Evolutionary conservation across 495 filamentous ascomycete genomes (phyloP), one percentile per base, ranked within the genome.

Genomic region (Oidiodendron maius): DNA sequence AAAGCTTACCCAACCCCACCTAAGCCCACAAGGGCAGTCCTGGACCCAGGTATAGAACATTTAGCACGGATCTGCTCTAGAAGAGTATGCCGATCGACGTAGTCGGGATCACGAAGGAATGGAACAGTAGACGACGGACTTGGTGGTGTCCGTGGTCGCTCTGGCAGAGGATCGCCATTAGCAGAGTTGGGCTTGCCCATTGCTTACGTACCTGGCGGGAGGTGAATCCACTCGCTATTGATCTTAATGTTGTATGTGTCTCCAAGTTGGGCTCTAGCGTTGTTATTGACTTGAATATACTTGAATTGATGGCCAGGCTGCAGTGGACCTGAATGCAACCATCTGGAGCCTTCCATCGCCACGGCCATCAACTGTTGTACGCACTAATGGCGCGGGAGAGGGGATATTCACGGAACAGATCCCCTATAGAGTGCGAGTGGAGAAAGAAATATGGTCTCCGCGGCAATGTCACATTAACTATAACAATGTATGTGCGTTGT

Each of bases 1-100:
- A n/a, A n/a, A n/a, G 21, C 44, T 46, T 16, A 46, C 44, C 44
- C 44, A 13, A 46, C 44, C n/a, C 44, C 44, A 21, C 44, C 44
- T 11, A 46, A 24, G 44, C 44, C 44, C 15, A 46, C 44, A 18
- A 46, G 44, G 25, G 44, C 44, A 18, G 44, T 46, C 30, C 44
- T 13, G 13, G 23, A 46, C 26, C 44, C 44, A 5, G 18, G 11
- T 5, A 46, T 24, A 38, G 44, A n/a, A 38, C 44, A 46, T 46
- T 46, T 46, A 13, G 38, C 25, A n/a, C n/a, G 28, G n/a, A 34
- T 34, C 28, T 34, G 28, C 8, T 34, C 28, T 9, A 34, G 28
- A 9, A 34, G 8, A 8, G 9, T n/a, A n/a, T n/a, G n/a, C n/a
- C 28, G 28, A 8, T 8, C 28, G 28, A 34, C 28, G n/a, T 9